Evolutionary conservation across 2,329 filamentous ascomycete species (phyloP), one percentile per base, ranked within the genome.

Genomic region (Microsporum audouinii): DNA sequence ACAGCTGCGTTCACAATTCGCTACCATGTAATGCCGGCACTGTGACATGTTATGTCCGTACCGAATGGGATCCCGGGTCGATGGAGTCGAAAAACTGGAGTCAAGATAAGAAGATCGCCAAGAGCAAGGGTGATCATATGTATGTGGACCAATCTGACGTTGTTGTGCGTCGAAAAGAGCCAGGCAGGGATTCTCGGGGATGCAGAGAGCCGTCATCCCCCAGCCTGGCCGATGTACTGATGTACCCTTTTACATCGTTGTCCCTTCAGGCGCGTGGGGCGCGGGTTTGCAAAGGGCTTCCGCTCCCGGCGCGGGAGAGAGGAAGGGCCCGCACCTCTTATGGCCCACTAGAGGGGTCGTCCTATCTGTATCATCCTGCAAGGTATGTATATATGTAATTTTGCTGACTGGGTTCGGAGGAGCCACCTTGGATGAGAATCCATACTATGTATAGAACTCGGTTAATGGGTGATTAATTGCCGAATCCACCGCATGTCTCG

Each of bases 81-180:
- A 55, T 55, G 51, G 51, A 8, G 45, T 51, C 27, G 7, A 51
- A 51, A 27, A 55, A 55, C 14, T 36, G 51, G 45, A 51, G 45
- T 51, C 23, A 3, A 51, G 45, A 55, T 55, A 55, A 55, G 51
- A 55, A 1, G 51, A 55, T 55, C 51, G 51, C 51, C 51, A 55
- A 55, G 51, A 5, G 33, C 14, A 36, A 34, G 31, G 51, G 12
- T 55, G 51, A 36, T 55, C 31, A 14, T 55, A 7, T 10, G 49
- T 36, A 36, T n/a, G 31, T 17, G 51, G 51, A 17, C 31, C 51
- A 55, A 55, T 55, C 51, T 34, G 51, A n/a, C 51, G 33, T 55
- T 36, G 23, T 10, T 29, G 51, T 23, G 33, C 4, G 5, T 36
- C 7, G 51, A 34, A 29, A 12, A 23, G 23, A 36, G 51, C 23